phyloP scores from a whole-genome alignment of 805 yeast genomes.

The Candida hungchunana region DNA sequence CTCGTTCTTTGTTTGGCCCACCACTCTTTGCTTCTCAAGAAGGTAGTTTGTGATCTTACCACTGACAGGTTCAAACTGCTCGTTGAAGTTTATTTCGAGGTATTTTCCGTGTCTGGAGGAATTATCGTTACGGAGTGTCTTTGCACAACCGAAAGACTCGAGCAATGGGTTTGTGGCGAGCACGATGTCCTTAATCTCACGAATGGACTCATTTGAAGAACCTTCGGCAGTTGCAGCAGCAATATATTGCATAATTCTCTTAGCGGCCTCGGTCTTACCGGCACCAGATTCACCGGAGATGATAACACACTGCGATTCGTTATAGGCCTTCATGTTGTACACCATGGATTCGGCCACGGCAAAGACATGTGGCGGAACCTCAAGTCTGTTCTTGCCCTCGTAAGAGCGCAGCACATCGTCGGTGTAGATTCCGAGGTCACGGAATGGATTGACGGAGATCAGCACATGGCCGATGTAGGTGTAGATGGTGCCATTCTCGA shows the following conservation, averaged over 20 bases:
- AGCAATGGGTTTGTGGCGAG: slow-evolving; percentile 92
- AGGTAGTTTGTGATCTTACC: slow-evolving; percentile 95
- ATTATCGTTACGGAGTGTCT: slow-evolving; percentile 83
- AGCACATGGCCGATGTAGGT: slow-evolving; percentile 92
- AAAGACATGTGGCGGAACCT: slow-evolving; percentile 97
- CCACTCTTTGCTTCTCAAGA: slow-evolving; percentile 93
- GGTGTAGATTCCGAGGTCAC: slow-evolving; percentile 94
- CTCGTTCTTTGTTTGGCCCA: slow-evolving; percentile 88
- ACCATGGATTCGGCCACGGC: slow-evolving; percentile 98
- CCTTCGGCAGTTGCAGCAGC: slow-evolving; percentile 79
- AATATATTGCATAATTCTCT: slow-evolving; percentile 95
- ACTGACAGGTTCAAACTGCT: slow-evolving; percentile 81
- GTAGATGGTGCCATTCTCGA: slow-evolving; percentile 84
- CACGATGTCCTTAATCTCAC: slow-evolving; percentile 93
- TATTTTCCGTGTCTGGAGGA: slow-evolving; percentile 93
- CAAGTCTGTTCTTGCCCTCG: slow-evolving; percentile 88
- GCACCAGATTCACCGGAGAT: slow-evolving; percentile 98
- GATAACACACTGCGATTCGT: slow-evolving; percentile 94
- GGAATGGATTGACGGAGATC: slow-evolving; percentile 94
- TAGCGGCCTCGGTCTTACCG: slow-evolving; percentile 97
- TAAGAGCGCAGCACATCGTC: slow-evolving; percentile 69
- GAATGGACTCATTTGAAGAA: slow-evolving; percentile 62
- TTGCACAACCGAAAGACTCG: slow-evolving; percentile 93
- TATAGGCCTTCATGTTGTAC: slow-evolving; percentile 89
- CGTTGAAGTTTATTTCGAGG: slow-evolving; percentile 83